A percentile compares a stretch with the other conserved stretches of the same genome.
Conservation (phyloP, 169 alveolate genomes). For the Eimeria necatrix region DNA sequence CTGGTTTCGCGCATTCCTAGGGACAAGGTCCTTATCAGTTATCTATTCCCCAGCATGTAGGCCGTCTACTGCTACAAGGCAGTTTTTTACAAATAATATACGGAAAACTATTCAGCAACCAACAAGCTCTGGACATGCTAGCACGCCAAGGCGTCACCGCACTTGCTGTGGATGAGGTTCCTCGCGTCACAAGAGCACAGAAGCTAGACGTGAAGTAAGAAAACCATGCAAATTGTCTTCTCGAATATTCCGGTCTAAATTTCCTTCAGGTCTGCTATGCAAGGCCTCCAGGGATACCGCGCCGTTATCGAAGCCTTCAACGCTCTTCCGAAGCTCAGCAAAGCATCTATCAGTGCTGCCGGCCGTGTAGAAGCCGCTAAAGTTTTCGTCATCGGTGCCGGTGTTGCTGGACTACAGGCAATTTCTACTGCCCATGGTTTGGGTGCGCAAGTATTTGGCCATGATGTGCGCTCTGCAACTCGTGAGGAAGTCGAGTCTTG, state of each 20-base stretch:
- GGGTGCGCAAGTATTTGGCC: conserved; percentile 94
- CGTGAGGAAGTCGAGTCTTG: conserved; percentile 93
- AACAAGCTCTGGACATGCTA: conserved; percentile 65
- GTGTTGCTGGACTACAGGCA: conserved; percentile 98
- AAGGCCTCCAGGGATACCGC: conserved; percentile 92
- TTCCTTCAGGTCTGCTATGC: conserved; percentile 75
- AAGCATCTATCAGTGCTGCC: conserved; percentile 95
- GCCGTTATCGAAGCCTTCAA: conserved; percentile 96
- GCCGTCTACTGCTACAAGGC: background rate
- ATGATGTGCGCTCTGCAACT: conserved; percentile 93
- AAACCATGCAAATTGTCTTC: background rate
- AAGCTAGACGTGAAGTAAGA: conserved; percentile 90
- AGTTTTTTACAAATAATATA: background rate
- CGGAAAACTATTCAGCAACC: conserved; percentile 82
- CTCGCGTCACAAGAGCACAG: conserved; percentile 96
- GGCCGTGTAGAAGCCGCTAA: conserved; percentile 94
- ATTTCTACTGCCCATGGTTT: conserved; percentile 94
- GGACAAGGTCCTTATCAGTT: conserved; percentile 88
- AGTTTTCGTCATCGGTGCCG: conserved; percentile 97
- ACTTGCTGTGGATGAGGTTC: conserved; percentile 92
- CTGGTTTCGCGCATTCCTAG: conserved; percentile 86
- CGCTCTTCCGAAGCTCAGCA: conserved; percentile 92
- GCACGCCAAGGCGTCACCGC: conserved; percentile 82
- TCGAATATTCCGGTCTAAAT: background rate
- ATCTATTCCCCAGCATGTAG: conserved; percentile 91